A percentile compares a stretch with the other conserved stretches of the same genome.
Conservation (phyloP, 2,329 filamentous ascomycete species). For the Ophiostoma piceae region DNA sequence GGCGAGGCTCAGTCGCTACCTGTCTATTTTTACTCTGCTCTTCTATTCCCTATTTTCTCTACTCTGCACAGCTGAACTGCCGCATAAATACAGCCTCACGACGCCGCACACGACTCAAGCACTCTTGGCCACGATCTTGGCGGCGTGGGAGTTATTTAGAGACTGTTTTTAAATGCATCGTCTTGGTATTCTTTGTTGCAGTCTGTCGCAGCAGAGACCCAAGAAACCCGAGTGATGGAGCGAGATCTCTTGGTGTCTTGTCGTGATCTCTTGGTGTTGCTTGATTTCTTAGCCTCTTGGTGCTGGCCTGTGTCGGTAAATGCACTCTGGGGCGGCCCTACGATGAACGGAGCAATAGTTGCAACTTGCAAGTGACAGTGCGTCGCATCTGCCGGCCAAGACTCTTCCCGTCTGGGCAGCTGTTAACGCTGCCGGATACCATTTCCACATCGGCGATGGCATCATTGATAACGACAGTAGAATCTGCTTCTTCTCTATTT, state of each 20-base stretch:
- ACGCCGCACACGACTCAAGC: background rate
- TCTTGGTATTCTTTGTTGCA: background rate
- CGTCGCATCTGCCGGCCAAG: constrained; percentile 10
- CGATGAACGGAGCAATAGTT: background rate
- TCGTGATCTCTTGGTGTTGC: background rate
- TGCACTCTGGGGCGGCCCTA: background rate
- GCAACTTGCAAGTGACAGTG: background rate
- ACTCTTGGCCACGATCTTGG: background rate
- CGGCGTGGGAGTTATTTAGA: background rate
- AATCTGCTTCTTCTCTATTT: background rate
- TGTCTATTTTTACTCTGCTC: background rate
- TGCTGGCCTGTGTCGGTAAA: background rate
- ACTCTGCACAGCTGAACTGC: background rate
- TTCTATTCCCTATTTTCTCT: background rate
- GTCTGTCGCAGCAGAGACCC: background rate
- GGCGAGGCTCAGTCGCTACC: background rate
- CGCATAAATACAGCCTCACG: background rate
- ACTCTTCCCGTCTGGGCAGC: constrained; percentile 11
- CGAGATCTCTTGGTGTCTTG: background rate
- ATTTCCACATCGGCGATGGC: background rate
- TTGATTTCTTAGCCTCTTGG: background rate
- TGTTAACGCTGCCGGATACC: background rate
- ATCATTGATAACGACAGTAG: background rate
- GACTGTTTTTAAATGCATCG: background rate
- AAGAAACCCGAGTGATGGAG: background rate